Conservation (phyloP, 441 rosid species). For the Pelargonium cotyledonis region DNA sequence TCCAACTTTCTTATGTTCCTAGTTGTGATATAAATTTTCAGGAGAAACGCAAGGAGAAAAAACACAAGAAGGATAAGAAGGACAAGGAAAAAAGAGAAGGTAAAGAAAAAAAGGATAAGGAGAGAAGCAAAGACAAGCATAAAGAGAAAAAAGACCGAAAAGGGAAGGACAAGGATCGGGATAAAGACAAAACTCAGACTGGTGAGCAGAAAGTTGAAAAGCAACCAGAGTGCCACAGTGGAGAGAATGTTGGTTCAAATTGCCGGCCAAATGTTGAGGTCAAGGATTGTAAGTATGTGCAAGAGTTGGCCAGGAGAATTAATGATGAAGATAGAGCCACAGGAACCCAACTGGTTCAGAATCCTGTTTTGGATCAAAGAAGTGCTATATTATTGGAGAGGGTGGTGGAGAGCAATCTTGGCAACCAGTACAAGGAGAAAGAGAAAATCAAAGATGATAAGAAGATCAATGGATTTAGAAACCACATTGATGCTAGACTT, state of each 20-base stretch:
- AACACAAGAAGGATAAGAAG: conserved; percentile 46
- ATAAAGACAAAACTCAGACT: conserved; percentile 28
- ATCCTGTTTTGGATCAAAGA: conserved; percentile 25
- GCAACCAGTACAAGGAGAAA: conserved; percentile 22
- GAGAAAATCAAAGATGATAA: conserved; percentile 31
- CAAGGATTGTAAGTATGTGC: conserved; percentile 37
- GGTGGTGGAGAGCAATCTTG: conserved; percentile 21
- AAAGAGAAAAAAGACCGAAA: conserved; percentile 48
- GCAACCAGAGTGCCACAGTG: conserved; percentile 25
- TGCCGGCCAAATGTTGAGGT: conserved; percentile 26
- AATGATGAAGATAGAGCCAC: conserved; percentile 44
- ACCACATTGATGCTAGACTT: conserved; percentile 24
- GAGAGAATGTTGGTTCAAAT: conserved; percentile 30
- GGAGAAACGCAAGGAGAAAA: conserved; percentile 62
- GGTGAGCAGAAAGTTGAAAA: conserved; percentile 21
- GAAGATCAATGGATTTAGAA: conserved; percentile 32
- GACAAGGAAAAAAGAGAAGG: conserved; percentile 46
- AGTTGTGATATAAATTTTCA: conserved; percentile 18
- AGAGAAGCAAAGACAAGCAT: conserved; percentile 42
- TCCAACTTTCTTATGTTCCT: background rate
- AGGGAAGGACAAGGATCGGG: conserved; percentile 29
- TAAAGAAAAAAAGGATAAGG: conserved; percentile 49
- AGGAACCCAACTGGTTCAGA: conserved; percentile 41
- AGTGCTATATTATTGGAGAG: conserved; percentile 23
- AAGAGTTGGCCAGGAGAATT: conserved; percentile 51